These are phyloP conservation scores for Scedosporium boydii DNA, from an alignment of 2,329 filamentous ascomycete genomes.

Conservation along the genomic window DNA sequence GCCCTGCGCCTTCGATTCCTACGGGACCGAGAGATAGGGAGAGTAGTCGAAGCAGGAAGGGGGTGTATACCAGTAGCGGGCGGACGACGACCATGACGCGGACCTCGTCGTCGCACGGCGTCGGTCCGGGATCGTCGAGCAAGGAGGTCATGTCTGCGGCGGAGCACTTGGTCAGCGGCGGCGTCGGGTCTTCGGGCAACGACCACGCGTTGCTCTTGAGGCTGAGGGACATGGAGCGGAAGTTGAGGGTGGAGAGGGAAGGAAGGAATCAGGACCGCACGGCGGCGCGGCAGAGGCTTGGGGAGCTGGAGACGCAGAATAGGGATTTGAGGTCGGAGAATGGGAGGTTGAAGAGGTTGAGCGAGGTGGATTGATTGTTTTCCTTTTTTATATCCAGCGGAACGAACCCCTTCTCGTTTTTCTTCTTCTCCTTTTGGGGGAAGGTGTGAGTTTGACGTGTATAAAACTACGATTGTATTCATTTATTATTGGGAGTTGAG, in stretches of 20 bases:
- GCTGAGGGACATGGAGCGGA: constrained; percentile 76
- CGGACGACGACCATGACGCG: constrained; percentile 14
- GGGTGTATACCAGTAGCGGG: constrained; percentile 3
- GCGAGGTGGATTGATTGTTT: neutral
- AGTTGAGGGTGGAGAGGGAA: constrained; percentile 84
- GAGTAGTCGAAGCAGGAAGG: constrained; percentile 16
- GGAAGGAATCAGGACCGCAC: constrained; percentile 74
- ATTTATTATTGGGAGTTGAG: no score
- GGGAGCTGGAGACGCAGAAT: constrained; percentile 67
- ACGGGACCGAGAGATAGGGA: constrained; percentile 42
- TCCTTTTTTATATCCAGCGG: neutral
- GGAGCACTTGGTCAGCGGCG: constrained; percentile 12
- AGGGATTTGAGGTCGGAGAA: constrained; percentile 58
- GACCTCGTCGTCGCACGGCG: constrained; percentile 18
- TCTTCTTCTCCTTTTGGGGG: neutral
- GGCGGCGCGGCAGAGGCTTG: constrained; percentile 70
- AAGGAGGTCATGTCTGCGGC: constrained; percentile 7
- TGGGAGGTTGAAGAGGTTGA: constrained; percentile 23
- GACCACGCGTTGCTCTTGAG: constrained; percentile 79
- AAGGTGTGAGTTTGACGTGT: no score
- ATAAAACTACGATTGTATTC: no score
- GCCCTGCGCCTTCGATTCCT: constrained; percentile 43
- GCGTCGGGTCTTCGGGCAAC: constrained; percentile 16
- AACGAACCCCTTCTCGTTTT: no score
- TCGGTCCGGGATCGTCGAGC: constrained; percentile 11